Evolutionary conservation across 306 rosid genomes (phyloP).

Genomic region (Cucurbita moschata): DNA sequence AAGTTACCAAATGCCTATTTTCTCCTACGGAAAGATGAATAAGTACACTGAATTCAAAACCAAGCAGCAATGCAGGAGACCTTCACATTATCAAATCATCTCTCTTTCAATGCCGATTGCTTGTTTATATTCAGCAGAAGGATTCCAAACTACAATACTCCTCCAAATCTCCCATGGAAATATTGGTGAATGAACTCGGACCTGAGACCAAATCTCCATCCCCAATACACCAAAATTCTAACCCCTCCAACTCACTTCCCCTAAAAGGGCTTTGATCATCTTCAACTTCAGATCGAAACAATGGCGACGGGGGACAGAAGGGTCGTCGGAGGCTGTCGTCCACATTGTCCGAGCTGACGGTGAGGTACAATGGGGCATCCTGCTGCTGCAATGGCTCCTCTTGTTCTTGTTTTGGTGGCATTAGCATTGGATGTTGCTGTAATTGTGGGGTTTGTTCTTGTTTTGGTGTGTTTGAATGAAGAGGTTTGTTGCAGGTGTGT

Average conservation of each 20-base stretch:
- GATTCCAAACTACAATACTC: conserved; percentile 15
- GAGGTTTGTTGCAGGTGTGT: conserved; percentile 39
- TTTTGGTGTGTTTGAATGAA: neutral
- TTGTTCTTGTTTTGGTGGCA: conserved; percentile 8
- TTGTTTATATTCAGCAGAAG: conserved; percentile 16
- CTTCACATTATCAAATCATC: neutral
- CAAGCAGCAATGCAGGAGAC: neutral
- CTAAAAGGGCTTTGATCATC: conserved; percentile 21
- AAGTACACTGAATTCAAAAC: neutral
- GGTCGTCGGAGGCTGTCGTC: conserved; percentile 29
- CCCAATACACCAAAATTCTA: conserved; percentile 17
- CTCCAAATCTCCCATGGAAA: conserved; percentile 33
- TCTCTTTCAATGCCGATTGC: conserved; percentile 6
- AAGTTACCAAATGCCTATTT: neutral
- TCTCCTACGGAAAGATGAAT: neutral
- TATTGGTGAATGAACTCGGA: conserved; percentile 42
- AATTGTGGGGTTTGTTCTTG: conserved; percentile 14
- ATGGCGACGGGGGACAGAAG: conserved; percentile 24
- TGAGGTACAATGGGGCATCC: conserved; percentile 8
- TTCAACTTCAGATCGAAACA: conserved; percentile 21
- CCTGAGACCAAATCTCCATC: conserved; percentile 38
- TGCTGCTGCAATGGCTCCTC: conserved; percentile 15
- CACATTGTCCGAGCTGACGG: conserved; percentile 14
- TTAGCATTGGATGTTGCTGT: neutral
- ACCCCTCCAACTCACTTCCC: conserved; percentile 15